A percentile compares a stretch with the other conserved stretches of the same genome.
These are phyloP conservation scores for Smittium culicis DNA, from an alignment of 371 early-diverging fungal genomes.

Conservation along the genomic window DNA sequence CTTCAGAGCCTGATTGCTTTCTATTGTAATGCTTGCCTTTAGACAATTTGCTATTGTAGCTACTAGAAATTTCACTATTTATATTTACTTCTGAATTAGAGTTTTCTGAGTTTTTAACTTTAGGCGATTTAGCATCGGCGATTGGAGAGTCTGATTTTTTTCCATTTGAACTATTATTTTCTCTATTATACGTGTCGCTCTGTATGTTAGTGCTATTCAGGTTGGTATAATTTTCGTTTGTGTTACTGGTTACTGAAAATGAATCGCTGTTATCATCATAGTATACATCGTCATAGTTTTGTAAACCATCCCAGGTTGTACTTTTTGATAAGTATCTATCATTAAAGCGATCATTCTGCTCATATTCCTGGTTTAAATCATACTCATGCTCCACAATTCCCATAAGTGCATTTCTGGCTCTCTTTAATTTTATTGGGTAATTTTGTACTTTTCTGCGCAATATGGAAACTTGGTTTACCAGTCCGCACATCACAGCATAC, in stretches of 20 bases:
- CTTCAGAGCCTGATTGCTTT: background rate
- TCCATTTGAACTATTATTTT: too few relatives aligned
- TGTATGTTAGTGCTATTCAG: background rate
- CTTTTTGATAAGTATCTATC: background rate
- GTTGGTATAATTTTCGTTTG: background rate
- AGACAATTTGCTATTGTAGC: background rate
- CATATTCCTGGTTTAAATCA: constrained; percentile 27
- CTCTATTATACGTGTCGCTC: background rate
- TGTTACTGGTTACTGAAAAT: background rate
- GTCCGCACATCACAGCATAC: constrained; percentile 24
- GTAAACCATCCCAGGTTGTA: background rate
- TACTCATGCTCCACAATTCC: constrained; percentile 30
- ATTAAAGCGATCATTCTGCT: constrained; percentile 10
- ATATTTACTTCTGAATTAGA: background rate
- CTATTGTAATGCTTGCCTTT: background rate
- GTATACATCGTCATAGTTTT: background rate
- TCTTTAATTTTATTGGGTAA: constrained; percentile 24
- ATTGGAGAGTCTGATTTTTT: too few relatives aligned
- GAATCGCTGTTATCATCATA: constrained; percentile 1
- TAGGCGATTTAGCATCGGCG: background rate
- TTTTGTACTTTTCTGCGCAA: constrained; percentile 26
- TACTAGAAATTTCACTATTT: background rate
- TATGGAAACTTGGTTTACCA: constrained; percentile 25
- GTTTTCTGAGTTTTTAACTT: background rate
- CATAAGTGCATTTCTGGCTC: constrained; percentile 32